A percentile compares a stretch with the other conserved stretches of the same genome.
These are phyloP conservation scores for Coemansia sp. DNA, from an alignment of 371 early-diverging fungal genomes.

Conservation along the genomic window DNA sequence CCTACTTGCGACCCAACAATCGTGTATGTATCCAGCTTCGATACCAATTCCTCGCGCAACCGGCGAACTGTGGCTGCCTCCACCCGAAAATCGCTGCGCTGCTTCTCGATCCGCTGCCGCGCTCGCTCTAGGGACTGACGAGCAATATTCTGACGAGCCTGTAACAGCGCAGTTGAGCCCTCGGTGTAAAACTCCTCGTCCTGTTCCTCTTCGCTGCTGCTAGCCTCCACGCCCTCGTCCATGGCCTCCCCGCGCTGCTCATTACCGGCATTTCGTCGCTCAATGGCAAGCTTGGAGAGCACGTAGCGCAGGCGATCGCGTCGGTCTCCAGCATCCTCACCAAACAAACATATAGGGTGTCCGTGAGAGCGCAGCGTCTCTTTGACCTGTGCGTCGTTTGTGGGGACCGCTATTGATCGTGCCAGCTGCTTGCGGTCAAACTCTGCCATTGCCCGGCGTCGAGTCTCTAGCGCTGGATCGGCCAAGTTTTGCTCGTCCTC, in stretches of 20 bases:
- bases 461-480: constrained; percentile 28
- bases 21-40: constrained; percentile 62
- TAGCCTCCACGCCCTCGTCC: constrained; percentile 25
- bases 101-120: constrained; percentile 64
- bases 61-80: constrained; percentile 74
- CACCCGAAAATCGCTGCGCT: constrained; percentile 66
- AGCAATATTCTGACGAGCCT: constrained; percentile 73
- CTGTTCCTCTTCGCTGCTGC: constrained; percentile 31
- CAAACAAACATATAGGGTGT: constrained; percentile 89
- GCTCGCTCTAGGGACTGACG: constrained; percentile 77
- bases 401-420: constrained; percentile 83
- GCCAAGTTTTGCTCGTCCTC: constrained; percentile 11
- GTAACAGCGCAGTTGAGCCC: constrained; percentile 68
- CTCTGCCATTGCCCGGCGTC: constrained; percentile 62
- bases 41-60: constrained; percentile 75
- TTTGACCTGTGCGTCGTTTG: constrained; percentile 83
- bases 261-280: constrained; percentile 38
- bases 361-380: constrained; percentile 71
- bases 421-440: constrained; percentile 84
- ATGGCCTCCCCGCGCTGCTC: neutral
- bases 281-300: constrained; percentile 57
- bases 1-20: constrained; percentile 84
- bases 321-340: constrained; percentile 91
- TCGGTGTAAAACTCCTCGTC: constrained; percentile 73
- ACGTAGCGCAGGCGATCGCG: constrained; percentile 79